These are phyloP conservation scores for Phytophthora podocarpi DNA, from an alignment of 352 stramenopile species.

Conservation along the genomic window DNA sequence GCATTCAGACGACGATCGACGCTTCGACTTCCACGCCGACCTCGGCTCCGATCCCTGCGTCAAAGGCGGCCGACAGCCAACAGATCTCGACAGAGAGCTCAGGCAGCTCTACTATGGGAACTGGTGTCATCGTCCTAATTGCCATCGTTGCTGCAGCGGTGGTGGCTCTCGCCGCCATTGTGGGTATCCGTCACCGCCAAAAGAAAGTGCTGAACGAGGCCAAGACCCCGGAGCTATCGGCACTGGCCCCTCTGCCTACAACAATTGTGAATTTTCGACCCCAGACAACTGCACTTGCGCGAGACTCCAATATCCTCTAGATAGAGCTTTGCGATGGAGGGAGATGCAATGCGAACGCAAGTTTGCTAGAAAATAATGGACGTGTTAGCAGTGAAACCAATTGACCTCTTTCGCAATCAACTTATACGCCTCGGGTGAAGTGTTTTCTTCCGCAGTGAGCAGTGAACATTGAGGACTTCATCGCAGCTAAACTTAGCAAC, in stretches of 20 bases:
- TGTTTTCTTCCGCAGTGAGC: too few relatives aligned
- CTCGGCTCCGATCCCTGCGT: slow-evolving; percentile 1
- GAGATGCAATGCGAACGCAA: neutral
- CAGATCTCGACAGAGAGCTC: slow-evolving; percentile 42
- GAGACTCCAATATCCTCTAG: slow-evolving; percentile 39
- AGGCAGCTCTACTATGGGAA: slow-evolving; percentile 14
- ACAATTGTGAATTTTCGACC: slow-evolving; percentile 30
- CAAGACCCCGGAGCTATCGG: slow-evolving; percentile 49
- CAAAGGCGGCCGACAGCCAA: slow-evolving; percentile 17
- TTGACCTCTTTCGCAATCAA: too few relatives aligned
- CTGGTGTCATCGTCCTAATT: slow-evolving; percentile 44
- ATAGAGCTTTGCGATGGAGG: neutral
- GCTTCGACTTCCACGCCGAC: slow-evolving; percentile 5
- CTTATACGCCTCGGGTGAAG: too few relatives aligned
- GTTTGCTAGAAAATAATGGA: slow-evolving; percentile 14
- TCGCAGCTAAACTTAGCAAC: too few relatives aligned
- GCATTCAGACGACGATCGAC: neutral
- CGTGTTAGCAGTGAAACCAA: slow-evolving; percentile 4
- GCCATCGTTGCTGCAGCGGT: slow-evolving; percentile 45
- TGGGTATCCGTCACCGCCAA: slow-evolving; percentile 47
- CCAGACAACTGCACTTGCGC: slow-evolving; percentile 14
- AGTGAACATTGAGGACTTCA: too few relatives aligned
- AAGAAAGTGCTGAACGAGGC: slow-evolving; percentile 47
- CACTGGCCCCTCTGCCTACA: slow-evolving; percentile 27
- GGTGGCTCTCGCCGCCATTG: slow-evolving; percentile 45